Evolutionary conservation across 2,329 filamentous ascomycete species (phyloP), one percentile per base, ranked within the genome.

Genomic region (Apiospora koreana): DNA sequence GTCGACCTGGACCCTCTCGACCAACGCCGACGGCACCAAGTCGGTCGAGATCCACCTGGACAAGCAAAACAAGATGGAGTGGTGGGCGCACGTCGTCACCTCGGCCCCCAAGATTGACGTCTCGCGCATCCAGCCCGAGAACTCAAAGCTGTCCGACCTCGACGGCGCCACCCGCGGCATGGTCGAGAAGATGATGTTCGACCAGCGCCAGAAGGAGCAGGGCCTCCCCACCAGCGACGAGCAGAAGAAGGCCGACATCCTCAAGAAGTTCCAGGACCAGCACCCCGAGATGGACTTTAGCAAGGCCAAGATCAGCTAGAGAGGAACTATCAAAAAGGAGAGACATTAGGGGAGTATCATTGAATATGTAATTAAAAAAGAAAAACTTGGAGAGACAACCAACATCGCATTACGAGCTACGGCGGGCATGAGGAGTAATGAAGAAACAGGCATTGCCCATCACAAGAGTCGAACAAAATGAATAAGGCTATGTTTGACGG

Each of bases 151-250:
- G 78, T 91, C 93, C 70, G 96, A 99, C 81, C 86, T 99, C 75
- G 95, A 98, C 79, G 96, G 96, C 72, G 93, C 97, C 86, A 99
- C 96, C 69, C 89, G 96, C 74, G 89, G 91, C 71, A 98, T 99
- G 95, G 96, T 99, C 62, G 96, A 99, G 90, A 99, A 99, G 89
- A 99, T 99, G 96, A 99, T 99, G 96, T 99, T 89, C 78, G 96
- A 99, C 85, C 96, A 99, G 87, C 88, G 93, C 75, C 95, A 98
- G 85, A 99, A 99, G 89, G 95, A 98, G 85, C 86, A 88, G 82
- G 96, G 96, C 5, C 88, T 92, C 81, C 94, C 94, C 65, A 94
- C 92, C 16, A 97, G 94, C 74, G 96, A 98, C 75, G 96, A 99
- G 85, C 91, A 97, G 87, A 94, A 95, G 87, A 98, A 98, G 88